These are phyloP conservation scores for Funneliformis caledonium DNA, from an alignment of 371 early-diverging fungal genomes.

Conservation along the genomic window DNA sequence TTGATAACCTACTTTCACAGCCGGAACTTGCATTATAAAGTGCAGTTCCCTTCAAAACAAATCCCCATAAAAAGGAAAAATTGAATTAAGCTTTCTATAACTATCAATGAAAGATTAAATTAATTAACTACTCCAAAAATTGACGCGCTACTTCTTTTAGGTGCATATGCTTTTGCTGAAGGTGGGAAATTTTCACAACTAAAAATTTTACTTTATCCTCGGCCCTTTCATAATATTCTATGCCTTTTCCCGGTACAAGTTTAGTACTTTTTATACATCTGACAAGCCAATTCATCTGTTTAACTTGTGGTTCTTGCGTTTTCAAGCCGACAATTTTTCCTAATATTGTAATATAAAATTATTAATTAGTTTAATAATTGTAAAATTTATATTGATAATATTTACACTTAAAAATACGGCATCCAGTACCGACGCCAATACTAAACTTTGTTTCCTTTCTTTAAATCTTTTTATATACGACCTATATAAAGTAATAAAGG, in stretches of 20 bases:
- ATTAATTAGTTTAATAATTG: background rate
- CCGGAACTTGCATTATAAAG: constrained; percentile 22
- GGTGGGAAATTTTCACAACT: constrained; percentile 48
- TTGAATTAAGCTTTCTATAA: background rate
- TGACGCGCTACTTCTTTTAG: constrained; percentile 16
- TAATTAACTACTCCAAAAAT: background rate
- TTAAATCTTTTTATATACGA: constrained; percentile 85
- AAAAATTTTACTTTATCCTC: constrained; percentile 68
- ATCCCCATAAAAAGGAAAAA: background rate
- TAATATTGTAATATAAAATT: constrained; percentile 54
- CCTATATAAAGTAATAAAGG: constrained; percentile 40
- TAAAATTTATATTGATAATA: background rate
- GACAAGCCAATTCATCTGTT: constrained; percentile 72
- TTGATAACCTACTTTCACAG: constrained; percentile 55
- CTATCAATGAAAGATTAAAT: background rate
- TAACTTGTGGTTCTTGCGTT: constrained; percentile 94
- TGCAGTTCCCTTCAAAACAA: background rate
- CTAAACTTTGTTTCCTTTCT: constrained; percentile 89
- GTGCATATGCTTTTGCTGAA: constrained; percentile 40
- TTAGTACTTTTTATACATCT: constrained; percentile 73
- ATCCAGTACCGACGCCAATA: constrained; percentile 79
- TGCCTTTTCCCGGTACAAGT: constrained; percentile 81
- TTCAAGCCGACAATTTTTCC: constrained; percentile 67
- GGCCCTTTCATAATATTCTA: constrained; percentile 85
- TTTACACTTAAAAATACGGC: constrained; percentile 78